Evolutionary conservation across 2,329 filamentous ascomycete genomes (phyloP).

Genomic region (Penicillium palitans): DNA sequence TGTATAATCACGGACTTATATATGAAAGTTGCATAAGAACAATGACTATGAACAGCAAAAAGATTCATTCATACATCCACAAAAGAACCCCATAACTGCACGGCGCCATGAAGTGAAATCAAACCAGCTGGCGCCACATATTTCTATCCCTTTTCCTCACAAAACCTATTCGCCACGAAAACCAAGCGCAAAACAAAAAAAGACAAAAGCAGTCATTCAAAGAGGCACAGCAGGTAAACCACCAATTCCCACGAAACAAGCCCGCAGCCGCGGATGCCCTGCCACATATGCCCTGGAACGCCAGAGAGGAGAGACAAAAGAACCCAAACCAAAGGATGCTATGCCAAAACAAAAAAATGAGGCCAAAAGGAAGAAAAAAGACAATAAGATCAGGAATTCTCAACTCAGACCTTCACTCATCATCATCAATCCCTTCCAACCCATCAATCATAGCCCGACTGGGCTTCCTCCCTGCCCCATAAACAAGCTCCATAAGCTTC

Average conservation of each 20-base stretch:
- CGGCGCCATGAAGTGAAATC: conserved; percentile 1
- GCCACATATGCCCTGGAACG: conserved; percentile 8
- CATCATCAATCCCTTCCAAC: conserved; percentile 21
- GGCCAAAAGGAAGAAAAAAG: no score
- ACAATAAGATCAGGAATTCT: not conserved
- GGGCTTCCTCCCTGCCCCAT: conserved; percentile 52
- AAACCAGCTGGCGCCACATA: conserved; percentile 11
- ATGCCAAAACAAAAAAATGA: conserved; percentile 1
- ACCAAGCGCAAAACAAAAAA: not conserved
- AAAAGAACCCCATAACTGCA: conserved; percentile 4
- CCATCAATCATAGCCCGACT: conserved; percentile 27
- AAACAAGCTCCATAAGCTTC: conserved; percentile 78
- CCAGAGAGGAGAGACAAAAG: conserved; percentile 1
- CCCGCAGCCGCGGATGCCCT: conserved; percentile 3
- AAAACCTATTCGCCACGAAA: conserved; percentile 7
- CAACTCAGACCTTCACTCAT: not conserved
- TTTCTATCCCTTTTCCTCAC: conserved; percentile 8
- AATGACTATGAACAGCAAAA: conserved; percentile 1
- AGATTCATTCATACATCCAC: conserved; percentile 6
- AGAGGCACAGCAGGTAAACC: conserved; percentile 6
- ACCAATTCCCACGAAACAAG: not conserved
- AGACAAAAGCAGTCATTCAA: not conserved
- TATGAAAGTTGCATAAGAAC: not conserved
- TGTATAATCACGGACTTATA: not conserved
- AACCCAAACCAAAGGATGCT: conserved; percentile 1